phyloP scores from a whole-genome alignment of 2,329 filamentous ascomycete genomes.

The Colletotrichum aenigma region DNA sequence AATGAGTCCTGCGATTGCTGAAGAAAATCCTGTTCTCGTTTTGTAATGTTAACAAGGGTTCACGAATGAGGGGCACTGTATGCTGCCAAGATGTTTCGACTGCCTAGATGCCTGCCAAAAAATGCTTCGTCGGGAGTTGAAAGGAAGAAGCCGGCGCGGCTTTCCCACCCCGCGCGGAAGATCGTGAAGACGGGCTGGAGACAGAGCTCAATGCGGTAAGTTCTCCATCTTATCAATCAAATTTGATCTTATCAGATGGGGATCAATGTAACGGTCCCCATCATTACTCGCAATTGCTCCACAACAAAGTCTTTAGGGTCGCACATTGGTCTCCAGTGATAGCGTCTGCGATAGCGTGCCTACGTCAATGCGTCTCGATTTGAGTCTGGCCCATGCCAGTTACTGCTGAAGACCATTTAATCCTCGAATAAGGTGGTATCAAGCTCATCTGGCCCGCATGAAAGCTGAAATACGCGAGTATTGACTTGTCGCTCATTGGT shows the following conservation, averaged over 20 bases:
- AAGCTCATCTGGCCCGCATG: background rate
- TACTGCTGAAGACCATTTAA: background rate
- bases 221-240: background rate
- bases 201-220: background rate
- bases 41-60: background rate
- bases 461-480: background rate
- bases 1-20: background rate
- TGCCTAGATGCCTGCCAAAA: background rate
- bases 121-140: background rate
- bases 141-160: background rate
- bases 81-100: background rate
- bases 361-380: background rate
- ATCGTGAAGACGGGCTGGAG: background rate
- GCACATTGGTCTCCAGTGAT: background rate
- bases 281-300: background rate
- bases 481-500: background rate
- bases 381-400: background rate
- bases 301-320: background rate
- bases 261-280: background rate
- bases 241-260: background rate
- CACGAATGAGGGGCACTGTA: background rate
- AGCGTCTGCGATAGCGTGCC: background rate
- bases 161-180: background rate
- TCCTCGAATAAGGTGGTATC: background rate
- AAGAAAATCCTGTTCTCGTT: background rate